Conservation (phyloP, 768 basidiomycete species). For the Boletus bicolor region DNA sequence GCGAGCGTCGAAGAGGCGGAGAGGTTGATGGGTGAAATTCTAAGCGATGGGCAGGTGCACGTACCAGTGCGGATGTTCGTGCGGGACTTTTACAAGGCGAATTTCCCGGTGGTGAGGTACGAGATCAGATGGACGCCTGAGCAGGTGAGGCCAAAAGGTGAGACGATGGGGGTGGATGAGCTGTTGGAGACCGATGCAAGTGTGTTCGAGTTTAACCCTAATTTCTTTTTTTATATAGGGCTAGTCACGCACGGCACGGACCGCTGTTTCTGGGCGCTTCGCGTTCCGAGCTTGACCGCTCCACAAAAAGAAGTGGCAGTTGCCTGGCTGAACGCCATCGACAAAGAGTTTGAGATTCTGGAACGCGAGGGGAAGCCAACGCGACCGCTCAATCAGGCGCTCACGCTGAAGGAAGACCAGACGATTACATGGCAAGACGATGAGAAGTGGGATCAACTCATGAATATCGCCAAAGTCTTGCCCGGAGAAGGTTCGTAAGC, state of each 20-base stretch:
- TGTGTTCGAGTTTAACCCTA: neutral
- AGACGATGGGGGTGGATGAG: neutral
- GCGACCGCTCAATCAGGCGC: conserved; percentile 37
- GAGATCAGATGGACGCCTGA: conserved; percentile 68
- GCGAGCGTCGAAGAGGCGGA: conserved; percentile 43
- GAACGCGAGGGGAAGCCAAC: conserved; percentile 34
- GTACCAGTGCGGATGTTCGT: conserved; percentile 61
- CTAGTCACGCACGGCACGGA: conserved; percentile 73
- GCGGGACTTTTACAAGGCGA: conserved; percentile 51
- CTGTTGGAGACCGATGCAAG: neutral
- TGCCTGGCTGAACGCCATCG: conserved; percentile 53
- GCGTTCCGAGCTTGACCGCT: conserved; percentile 44
- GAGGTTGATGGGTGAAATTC: conserved; percentile 54
- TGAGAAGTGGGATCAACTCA: conserved; percentile 48
- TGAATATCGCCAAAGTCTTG: conserved; percentile 36
- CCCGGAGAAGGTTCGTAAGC: conserved; percentile 19
- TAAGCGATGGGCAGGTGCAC: conserved; percentile 64
- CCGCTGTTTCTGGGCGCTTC: conserved; percentile 58
- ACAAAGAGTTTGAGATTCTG: conserved; percentile 40
- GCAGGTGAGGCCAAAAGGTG: conserved; percentile 53
- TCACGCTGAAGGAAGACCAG: conserved; percentile 51
- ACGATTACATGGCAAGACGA: conserved; percentile 56
- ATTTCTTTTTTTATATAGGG: conserved; percentile 36
- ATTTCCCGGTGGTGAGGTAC: conserved; percentile 67
- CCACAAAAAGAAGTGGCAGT: conserved; percentile 48